Percentiles rank a stretch among this genome's conserved stretches.
These are phyloP conservation scores for Flammula alnicola DNA, from an alignment of 1,284 basidiomycete species.

Conservation along the genomic window DNA sequence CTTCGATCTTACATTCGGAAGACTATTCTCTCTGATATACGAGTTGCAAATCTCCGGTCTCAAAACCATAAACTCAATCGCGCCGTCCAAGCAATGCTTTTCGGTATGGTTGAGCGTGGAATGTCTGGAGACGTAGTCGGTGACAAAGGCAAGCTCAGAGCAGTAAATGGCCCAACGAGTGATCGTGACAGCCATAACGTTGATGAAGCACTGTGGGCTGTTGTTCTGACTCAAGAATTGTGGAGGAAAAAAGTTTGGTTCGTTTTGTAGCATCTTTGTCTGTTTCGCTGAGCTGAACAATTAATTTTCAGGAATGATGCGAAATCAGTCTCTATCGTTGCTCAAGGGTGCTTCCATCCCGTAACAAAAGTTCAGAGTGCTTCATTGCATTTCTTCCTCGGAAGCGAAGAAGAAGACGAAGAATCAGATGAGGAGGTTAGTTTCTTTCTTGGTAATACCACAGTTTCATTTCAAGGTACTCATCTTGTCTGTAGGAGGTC, in stretches of 20 bases:
- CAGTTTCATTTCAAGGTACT: not conserved
- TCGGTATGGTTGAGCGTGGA: conserved; percentile 93
- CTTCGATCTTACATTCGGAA: conserved; percentile 89
- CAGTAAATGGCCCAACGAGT: conserved; percentile 42
- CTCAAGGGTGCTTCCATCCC: conserved; percentile 93
- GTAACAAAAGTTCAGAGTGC: conserved; percentile 95
- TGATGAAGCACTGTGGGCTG: conserved; percentile 97
- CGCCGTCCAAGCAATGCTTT: conserved; percentile 95
- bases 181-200: conserved; percentile 53
- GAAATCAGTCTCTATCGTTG: conserved; percentile 93
- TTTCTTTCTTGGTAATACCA: conserved; percentile 11
- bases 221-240: conserved; percentile 91
- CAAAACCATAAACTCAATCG: conserved; percentile 98
- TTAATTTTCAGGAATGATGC: conserved; percentile 75
- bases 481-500: conserved; percentile 47
- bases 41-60: conserved; percentile 85
- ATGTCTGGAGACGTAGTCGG: conserved; percentile 82
- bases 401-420: conserved; percentile 75
- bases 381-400: conserved; percentile 97
- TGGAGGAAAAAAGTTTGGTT: conserved; percentile 96
- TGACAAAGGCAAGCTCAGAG: conserved; percentile 77
- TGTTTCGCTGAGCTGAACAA: not conserved
- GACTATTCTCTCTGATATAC: conserved; percentile 95
- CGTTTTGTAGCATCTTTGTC: not conserved
- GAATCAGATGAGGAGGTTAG: conserved; percentile 72